Conservation (phyloP, 1,139 yeast genomes). For the Meyerozyma sp. region DNA sequence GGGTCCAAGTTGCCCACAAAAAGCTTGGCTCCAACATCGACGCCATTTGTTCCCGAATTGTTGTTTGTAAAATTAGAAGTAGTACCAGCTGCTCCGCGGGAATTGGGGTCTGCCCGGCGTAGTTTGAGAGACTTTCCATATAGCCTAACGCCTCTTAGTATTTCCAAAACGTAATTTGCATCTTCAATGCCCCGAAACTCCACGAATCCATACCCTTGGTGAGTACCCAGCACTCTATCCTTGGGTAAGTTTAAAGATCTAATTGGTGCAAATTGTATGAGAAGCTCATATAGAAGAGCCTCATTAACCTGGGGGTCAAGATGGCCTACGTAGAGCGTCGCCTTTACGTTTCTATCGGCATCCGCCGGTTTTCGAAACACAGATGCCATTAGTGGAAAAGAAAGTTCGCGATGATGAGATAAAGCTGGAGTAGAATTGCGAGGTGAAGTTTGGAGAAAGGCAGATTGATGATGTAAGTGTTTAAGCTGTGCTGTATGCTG, state of each 20-base stretch:
- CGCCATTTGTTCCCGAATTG: conserved; percentile 10
- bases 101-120: conserved; percentile 39
- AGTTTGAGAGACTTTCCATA: conserved; percentile 63
- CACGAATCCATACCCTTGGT: conserved; percentile 87
- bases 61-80: conserved; percentile 7
- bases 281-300: conserved; percentile 67
- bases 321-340: conserved; percentile 79
- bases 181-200: conserved; percentile 61
- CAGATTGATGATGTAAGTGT: no score
- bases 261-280: conserved; percentile 83
- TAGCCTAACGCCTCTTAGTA: conserved; percentile 59
- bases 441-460: no score
- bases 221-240: conserved; percentile 64
- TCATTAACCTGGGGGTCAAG: conserved; percentile 72
- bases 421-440: background rate
- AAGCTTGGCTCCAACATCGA: conserved; percentile 70
- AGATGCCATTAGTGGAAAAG: conserved; percentile 16
- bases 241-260: conserved; percentile 68
- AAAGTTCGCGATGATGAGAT: conserved; percentile 1
- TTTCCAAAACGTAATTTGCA: conserved; percentile 62
- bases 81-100: conserved; percentile 4
- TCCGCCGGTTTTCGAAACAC: conserved; percentile 32
- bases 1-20: conserved; percentile 71
- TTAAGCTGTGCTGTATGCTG: no score
- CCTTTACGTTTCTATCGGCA: conserved; percentile 53